phyloP scores from a whole-genome alignment of 495 filamentous ascomycete genomes.

The Tuber calosporum region DNA sequence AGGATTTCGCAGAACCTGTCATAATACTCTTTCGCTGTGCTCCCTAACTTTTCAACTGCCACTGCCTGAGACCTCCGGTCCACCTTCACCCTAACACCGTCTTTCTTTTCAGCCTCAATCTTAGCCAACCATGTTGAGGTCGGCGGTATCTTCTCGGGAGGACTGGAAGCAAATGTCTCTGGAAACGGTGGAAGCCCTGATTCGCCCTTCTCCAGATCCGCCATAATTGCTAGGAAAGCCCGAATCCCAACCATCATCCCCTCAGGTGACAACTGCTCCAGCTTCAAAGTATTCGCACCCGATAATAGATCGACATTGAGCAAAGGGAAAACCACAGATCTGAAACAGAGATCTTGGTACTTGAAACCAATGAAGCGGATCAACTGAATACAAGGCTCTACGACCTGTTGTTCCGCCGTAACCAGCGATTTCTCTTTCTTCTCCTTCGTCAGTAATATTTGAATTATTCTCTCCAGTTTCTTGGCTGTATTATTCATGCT shows the following conservation, averaged over 20 bases:
- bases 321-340: conserved; percentile 83
- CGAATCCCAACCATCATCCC: conserved; percentile 93
- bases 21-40: conserved; percentile 75
- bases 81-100: conserved; percentile 38
- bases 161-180: conserved; percentile 48
- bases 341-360: conserved; percentile 86
- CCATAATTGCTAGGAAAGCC: conserved; percentile 84
- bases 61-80: conserved; percentile 68
- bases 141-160: conserved; percentile 47
- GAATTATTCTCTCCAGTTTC: conserved; percentile 81
- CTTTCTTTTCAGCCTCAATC: conserved; percentile 41
- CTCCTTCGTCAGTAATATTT: conserved; percentile 68
- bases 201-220: conserved; percentile 83
- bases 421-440: conserved; percentile 57
- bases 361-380: conserved; percentile 93
- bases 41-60: conserved; percentile 61
- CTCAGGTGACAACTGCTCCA: conserved; percentile 92
- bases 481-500: conserved; percentile 57
- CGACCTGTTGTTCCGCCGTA: conserved; percentile 69
- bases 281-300: conserved; percentile 67
- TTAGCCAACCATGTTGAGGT: conserved; percentile 51
- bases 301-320: conserved; percentile 86
- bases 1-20: conserved; percentile 86
- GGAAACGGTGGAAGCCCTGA: conserved; percentile 77
- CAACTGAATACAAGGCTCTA: conserved; percentile 83